Evolutionary conservation across 2,329 filamentous ascomycete species (phyloP).

Genomic region (Hypoxylon sp.): DNA sequence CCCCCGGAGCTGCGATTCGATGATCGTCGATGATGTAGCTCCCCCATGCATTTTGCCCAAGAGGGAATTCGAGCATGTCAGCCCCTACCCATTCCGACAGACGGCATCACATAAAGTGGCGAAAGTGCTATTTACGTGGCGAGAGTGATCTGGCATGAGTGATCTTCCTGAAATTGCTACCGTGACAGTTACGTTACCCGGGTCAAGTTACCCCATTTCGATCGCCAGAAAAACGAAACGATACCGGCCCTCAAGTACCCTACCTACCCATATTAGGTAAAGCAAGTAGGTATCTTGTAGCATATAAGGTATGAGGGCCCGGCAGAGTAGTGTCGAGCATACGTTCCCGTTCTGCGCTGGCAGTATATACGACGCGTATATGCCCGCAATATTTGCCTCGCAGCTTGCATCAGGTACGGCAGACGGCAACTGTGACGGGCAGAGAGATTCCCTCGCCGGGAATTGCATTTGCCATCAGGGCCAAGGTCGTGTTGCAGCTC

Average conservation of each 20-base stretch:
- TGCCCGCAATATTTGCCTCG: constrained; percentile 24
- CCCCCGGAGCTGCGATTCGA: constrained; percentile 1
- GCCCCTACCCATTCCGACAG: background rate
- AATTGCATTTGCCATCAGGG: constrained; percentile 35
- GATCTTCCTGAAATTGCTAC: constrained; percentile 29
- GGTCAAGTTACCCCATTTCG: constrained; percentile 19
- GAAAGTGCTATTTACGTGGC: constrained; percentile 28
- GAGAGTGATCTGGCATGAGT: constrained; percentile 30
- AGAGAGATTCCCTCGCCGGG: constrained; percentile 28
- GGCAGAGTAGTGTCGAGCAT: constrained; percentile 23
- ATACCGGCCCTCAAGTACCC: background rate
- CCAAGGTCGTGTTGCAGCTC: constrained; percentile 32
- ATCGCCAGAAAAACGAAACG: constrained; percentile 3
- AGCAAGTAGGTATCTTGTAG: background rate
- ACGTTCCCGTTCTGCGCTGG: constrained; percentile 30
- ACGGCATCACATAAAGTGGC: constrained; percentile 12
- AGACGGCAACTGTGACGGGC: constrained; percentile 18
- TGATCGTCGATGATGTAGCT: constrained; percentile 6
- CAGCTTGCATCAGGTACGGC: constrained; percentile 24
- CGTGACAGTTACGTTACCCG: constrained; percentile 9
- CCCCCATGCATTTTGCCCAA: constrained; percentile 1
- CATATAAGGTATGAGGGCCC: constrained; percentile 2
- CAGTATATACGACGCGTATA: constrained; percentile 1
- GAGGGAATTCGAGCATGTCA: background rate
- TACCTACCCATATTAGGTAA: no score